Base-by-base conservation (phyloP, 306 rosid species). In the Sicyos baderoa region DNA sequence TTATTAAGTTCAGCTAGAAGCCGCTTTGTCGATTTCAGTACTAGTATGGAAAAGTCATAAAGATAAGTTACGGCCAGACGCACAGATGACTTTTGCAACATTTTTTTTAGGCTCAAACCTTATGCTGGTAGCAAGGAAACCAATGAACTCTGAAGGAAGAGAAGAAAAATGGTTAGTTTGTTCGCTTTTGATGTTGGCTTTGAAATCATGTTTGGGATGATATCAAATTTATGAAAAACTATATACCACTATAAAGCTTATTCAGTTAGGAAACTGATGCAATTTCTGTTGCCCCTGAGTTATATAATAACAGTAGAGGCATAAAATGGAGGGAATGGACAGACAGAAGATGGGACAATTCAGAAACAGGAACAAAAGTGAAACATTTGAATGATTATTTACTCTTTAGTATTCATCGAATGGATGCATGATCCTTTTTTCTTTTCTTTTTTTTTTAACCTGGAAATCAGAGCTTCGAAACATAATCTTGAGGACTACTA, bases 111-210 rank as follows among this genome's bases (percentile, higher is more conserved):
- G 25, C 27, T 53, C 25, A 18, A 53, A 10, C 35, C 32, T 18
- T 54, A 55, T 21, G 60, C n/a, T 21, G 22, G 35, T 11, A 11
- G n/a, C 60, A 22, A 37, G 12, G n/a, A 16, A 22, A 37, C 63
- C 63, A 57, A 5, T 55, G 17, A 57, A 57, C 9, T 40, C 40
- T 23, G 40, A 57, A 55, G 61, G 61, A 22, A 57, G 63, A 60
- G 48, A 7, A 32, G 66, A 22, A 16, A 32, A 32, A 32, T 32
- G 22, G 47, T 32, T 32, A 60, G 10, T 29, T 15, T n/a, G 47
- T 60, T 13, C 35, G 23, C 47, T 15, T 16, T 60, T 3, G 35
- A 60, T 7, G 23, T 32, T 60, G 32, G 22, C 66, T 15, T 59
- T 29, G 47, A 29, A 29, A 29, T 15, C 47, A 16, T 27, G 42